These are phyloP conservation scores for Ricinus communis DNA, from an alignment of 345 rosid genomes.

Conservation along the genomic window DNA sequence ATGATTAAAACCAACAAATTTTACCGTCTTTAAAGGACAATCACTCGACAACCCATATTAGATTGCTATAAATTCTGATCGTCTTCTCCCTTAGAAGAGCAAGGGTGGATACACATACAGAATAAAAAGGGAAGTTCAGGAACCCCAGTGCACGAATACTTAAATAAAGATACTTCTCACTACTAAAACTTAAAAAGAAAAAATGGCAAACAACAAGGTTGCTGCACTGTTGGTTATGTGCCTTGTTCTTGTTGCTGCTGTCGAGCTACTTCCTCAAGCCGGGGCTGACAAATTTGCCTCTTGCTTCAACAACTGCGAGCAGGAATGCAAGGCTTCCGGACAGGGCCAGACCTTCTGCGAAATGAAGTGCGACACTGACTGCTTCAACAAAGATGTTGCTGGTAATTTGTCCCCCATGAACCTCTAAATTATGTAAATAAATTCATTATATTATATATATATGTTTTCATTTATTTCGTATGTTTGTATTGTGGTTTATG, in stretches of 20 bases:
- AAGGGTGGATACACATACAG: too few relatives aligned
- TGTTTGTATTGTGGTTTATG: too few relatives aligned
- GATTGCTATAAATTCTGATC: neutral
- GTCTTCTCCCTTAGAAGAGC: neutral
- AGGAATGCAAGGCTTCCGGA: constrained; percentile 17
- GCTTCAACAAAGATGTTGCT: constrained; percentile 18
- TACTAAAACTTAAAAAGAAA: neutral
- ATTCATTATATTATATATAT: too few relatives aligned
- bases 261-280: neutral
- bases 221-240: constrained; percentile 26
- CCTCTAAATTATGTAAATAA: too few relatives aligned
- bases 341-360: constrained; percentile 23
- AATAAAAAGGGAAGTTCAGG: too few relatives aligned
- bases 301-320: constrained; percentile 21
- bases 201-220: constrained; percentile 31
- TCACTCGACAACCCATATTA: neutral
- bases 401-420: constrained; percentile 6
- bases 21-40: neutral
- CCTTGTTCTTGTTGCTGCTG: constrained; percentile 24
- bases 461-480: too few relatives aligned
- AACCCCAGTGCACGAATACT: too few relatives aligned
- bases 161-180: too few relatives aligned
- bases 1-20: neutral
- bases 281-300: neutral
- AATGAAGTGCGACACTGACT: constrained; percentile 40